Conservation (phyloP, 1,284 basidiomycete genomes). For the Trametes versicolor region DNA sequence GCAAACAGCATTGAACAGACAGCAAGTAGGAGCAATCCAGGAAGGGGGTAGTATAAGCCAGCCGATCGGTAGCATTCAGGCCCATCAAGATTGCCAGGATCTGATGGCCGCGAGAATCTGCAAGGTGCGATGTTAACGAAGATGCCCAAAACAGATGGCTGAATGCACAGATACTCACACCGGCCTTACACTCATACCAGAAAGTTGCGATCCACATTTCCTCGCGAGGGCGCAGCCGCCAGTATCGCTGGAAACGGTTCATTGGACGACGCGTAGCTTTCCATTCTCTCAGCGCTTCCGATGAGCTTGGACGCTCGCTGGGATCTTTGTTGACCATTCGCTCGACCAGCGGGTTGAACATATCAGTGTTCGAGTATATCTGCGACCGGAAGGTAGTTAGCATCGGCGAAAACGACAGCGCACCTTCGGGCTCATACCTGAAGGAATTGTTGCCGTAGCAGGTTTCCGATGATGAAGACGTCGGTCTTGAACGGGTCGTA, state of each 20-base stretch:
- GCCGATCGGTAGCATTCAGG: background rate
- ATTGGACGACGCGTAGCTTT: background rate
- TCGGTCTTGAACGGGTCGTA: conserved; percentile 44
- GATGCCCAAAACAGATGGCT: no score
- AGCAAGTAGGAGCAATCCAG: background rate
- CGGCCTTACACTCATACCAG: background rate
- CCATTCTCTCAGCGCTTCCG: background rate
- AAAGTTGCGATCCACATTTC: background rate
- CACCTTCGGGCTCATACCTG: background rate
- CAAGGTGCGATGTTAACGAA: no score
- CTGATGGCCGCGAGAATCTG: background rate
- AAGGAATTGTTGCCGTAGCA: background rate
- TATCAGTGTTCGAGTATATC: background rate
- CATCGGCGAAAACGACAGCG: no score
- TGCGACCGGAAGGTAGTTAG: background rate
- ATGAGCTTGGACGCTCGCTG: background rate
- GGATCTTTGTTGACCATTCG: background rate
- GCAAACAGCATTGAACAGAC: background rate
- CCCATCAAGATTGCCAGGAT: background rate
- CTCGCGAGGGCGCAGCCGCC: background rate
- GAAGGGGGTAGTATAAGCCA: background rate
- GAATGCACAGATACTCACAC: background rate
- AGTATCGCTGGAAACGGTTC: background rate
- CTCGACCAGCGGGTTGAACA: background rate
- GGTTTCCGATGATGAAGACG: conserved; percentile 14